A percentile compares a stretch with the other conserved stretches of the same genome.
These are phyloP conservation scores for Phytophthora capsici DNA, from an alignment of 352 stramenopile species.

Conservation along the genomic window DNA sequence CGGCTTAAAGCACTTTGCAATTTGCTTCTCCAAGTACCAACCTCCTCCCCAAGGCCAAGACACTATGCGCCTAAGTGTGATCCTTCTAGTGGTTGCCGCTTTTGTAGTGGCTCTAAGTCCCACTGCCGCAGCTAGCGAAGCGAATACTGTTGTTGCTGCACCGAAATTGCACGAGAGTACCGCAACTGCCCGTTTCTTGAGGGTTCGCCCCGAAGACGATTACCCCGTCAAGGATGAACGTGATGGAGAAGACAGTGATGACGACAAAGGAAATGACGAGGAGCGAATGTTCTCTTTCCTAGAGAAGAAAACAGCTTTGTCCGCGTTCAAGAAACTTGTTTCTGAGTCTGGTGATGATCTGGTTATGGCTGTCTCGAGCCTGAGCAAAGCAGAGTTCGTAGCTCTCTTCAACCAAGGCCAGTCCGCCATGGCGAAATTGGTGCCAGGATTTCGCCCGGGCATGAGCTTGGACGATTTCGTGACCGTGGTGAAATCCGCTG, in stretches of 20 bases:
- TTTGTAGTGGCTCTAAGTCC: too few relatives aligned
- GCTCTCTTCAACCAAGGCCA: neutral
- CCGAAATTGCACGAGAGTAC: neutral
- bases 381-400: neutral
- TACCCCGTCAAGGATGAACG: neutral
- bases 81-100: too few relatives aligned
- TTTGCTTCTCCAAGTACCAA: too few relatives aligned
- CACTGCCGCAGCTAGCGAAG: neutral
- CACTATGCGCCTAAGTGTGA: too few relatives aligned
- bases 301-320: too few relatives aligned
- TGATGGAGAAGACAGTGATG: neutral
- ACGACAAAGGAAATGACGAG: neutral
- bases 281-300: too few relatives aligned
- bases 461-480: neutral
- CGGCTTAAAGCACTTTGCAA: too few relatives aligned
- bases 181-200: neutral
- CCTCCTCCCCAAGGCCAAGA: too few relatives aligned
- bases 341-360: neutral
- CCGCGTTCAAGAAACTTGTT: neutral
- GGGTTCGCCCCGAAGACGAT: neutral
- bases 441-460: neutral
- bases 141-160: neutral
- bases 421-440: neutral
- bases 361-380: neutral
- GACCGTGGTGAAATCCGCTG: neutral